phyloP scores from a whole-genome alignment of 75 land plant species.

The Chamaecyparis obtusa region DNA sequence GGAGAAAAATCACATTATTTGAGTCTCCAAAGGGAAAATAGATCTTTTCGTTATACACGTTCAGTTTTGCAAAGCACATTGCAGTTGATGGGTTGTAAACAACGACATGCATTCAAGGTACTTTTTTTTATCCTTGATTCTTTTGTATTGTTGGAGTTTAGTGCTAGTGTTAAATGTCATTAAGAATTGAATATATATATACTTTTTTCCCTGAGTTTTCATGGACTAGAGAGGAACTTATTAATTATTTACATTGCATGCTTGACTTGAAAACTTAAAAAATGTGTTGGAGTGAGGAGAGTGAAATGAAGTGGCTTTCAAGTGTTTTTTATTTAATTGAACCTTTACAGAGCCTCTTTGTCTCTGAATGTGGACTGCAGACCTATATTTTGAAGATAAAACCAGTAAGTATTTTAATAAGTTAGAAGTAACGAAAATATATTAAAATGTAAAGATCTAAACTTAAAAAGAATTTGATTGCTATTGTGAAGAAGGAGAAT shows the following conservation, averaged over 20 bases:
- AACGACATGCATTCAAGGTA: conserved; percentile 97
- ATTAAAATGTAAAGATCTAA: background rate
- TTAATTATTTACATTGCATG: background rate
- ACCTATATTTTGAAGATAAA: background rate
- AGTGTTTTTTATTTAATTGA: background rate
- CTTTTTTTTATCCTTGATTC: background rate
- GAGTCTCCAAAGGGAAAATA: background rate
- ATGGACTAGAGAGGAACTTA: background rate
- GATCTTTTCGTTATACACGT: conserved; percentile 71
- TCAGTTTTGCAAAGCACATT: conserved; percentile 85
- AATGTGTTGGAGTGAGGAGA: background rate
- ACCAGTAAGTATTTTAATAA: background rate
- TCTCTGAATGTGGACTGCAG: background rate
- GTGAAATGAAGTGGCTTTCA: background rate
- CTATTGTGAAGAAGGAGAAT: background rate
- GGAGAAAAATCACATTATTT: conserved; percentile 7
- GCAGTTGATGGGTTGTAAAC: conserved; percentile 98
- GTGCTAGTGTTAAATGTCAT: background rate
- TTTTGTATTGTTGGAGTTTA: background rate
- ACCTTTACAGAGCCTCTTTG: background rate
- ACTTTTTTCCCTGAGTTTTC: background rate
- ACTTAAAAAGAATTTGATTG: background rate
- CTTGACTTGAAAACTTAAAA: background rate
- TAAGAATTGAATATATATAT: background rate
- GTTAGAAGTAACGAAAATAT: background rate